phyloP scores from a whole-genome alignment of 148 eudicot genomes.

The Rhododendron vialii region DNA sequence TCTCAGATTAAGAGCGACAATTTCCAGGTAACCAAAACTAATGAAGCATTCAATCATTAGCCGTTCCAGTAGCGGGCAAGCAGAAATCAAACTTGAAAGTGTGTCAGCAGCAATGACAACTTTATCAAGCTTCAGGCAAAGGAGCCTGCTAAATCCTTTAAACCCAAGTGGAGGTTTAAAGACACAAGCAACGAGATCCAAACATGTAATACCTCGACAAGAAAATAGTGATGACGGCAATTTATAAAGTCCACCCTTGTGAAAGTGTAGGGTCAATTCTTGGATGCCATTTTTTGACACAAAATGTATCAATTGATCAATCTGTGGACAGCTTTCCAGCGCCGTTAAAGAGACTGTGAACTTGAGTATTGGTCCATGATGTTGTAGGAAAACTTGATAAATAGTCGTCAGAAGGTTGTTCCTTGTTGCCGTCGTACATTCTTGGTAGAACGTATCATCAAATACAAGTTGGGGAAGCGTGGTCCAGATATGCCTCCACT shows the following conservation, averaged over 20 bases:
- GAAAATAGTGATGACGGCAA: neutral
- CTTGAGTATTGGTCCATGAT: neutral
- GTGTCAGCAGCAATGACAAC: neutral
- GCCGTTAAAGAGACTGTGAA: neutral
- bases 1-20: too few species aligned
- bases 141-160: constrained; percentile 8
- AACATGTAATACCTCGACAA: neutral
- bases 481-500: constrained; percentile 16
- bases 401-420: too few species aligned
- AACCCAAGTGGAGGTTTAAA: neutral
- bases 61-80: neutral
- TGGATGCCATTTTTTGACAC: neutral
- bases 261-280: neutral
- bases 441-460: neutral
- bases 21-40: neutral
- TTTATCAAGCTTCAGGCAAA: neutral
- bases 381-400: neutral
- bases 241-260: neutral
- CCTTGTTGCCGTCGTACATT: neutral
- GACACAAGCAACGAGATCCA: neutral
- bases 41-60: neutral
- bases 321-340: neutral
- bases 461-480: constrained; percentile 12
- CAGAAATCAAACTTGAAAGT: constrained; percentile 1
- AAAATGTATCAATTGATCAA: neutral